Evolutionary conservation across 169 alveolate species (phyloP), one percentile per base, ranked within the genome.

Genomic region (Nephromyces sp.): DNA sequence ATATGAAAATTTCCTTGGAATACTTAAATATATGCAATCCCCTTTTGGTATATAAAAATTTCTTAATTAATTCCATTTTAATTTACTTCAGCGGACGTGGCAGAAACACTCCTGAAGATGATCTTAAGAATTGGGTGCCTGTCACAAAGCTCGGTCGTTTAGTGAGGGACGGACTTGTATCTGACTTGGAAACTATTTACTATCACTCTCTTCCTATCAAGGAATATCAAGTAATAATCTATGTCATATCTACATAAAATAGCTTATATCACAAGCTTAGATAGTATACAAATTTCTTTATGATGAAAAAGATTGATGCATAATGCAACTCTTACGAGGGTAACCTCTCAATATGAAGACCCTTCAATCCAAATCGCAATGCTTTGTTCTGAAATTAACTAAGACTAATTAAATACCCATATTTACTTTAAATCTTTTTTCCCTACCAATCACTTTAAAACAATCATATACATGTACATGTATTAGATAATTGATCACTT

Each of bases 111-210:
- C 87, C 89, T 51, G 98, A 85, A 79, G 97, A 93, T 74, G 98
- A 94, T 82, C 92, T 92, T 83, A 92, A 96, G 85, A 95, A 91
- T 74, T 98, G 99, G 99, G 92, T 87, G 35, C 99, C 99, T 21
- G 93, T 93, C 71, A 96, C 99, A 53, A 98, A 97, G 88, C 93
- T 98, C 63, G 99, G 99, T 32, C 94, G 99, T 74, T 89, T 98
- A 62, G 99, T 97, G 32, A 91, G 96, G 77, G 96, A 92, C 71
- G 98, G 98, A 53, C 89, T 91, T 85, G 95, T 98, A 84, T 83
- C 89, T 74, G 88, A 96, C 52, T 90, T 98, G 79, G 99, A 98
- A 88, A 98, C 95, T 76, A 96, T 98, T 89, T 98, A 94, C 93
- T 92, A 93, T 65, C 99, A 94, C 90, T 94, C 99, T 52, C 88